Evolutionary conservation across 176 grass and related monocot species (phyloP).

Genomic region (Aegilops longissima): DNA sequence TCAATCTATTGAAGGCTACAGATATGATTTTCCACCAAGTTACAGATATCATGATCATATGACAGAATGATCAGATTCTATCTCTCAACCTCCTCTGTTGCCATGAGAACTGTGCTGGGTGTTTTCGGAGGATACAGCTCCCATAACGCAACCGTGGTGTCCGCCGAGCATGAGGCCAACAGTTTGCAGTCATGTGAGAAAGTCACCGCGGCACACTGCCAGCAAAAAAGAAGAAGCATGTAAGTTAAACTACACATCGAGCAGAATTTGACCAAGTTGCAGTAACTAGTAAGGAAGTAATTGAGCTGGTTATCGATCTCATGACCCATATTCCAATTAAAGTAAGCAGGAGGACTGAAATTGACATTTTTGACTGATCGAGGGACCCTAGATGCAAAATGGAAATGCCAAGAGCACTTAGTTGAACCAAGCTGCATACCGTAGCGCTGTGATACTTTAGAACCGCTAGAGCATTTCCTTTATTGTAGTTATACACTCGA

Average conservation of each 20-base stretch:
- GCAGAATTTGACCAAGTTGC: background rate
- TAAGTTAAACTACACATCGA: background rate
- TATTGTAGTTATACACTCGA: slow-evolving; percentile 79
- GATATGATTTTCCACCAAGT: background rate
- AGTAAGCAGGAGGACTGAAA: background rate
- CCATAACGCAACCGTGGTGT: slow-evolving; percentile 78
- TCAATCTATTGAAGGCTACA: background rate
- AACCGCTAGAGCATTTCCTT: slow-evolving; percentile 75
- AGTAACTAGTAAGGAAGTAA: background rate
- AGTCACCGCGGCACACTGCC: slow-evolving; percentile 73
- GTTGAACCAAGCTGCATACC: slow-evolving; percentile 43
- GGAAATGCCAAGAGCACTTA: background rate
- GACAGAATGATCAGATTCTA: background rate
- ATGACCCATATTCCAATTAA: background rate
- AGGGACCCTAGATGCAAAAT: background rate
- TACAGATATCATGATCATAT: background rate
- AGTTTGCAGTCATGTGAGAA: slow-evolving; percentile 78
- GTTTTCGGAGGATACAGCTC: slow-evolving; percentile 72
- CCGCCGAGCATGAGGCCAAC: slow-evolving; percentile 86
- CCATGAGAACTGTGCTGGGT: background rate
- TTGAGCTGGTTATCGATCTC: background rate
- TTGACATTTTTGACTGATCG: background rate
- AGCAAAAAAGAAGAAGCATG: background rate
- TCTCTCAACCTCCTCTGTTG: background rate
- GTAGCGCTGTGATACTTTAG: slow-evolving; percentile 72